A percentile compares a stretch with the other conserved stretches of the same genome.
These are phyloP conservation scores for Malus hybrid DNA, from an alignment of 331 rosid genomes.

Conservation along the genomic window DNA sequence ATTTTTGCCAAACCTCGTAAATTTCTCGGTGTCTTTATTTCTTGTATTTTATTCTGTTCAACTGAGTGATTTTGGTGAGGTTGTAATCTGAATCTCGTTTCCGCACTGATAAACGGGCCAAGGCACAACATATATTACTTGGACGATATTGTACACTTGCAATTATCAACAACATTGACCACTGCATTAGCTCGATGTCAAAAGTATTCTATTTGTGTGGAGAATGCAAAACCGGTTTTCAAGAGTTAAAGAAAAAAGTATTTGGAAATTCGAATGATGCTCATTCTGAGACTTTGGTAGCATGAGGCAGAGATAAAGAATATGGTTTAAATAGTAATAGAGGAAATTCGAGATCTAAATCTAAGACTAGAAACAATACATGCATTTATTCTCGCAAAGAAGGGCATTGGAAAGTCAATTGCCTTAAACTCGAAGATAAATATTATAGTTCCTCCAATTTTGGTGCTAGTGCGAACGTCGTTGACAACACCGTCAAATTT, in stretches of 20 bases:
- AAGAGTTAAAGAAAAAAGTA: not conserved
- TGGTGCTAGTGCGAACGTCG: too few species aligned
- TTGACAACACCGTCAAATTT: too few species aligned
- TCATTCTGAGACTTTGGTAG: not conserved
- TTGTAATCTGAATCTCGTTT: too few species aligned
- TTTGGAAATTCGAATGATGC: not conserved
- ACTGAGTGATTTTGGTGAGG: too few species aligned
- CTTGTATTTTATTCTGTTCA: too few species aligned
- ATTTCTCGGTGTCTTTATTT: too few species aligned
- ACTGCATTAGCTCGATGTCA: too few species aligned
- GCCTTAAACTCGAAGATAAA: not conserved
- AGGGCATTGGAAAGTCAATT: not conserved
- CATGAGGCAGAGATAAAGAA: not conserved
- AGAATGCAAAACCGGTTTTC: not conserved
- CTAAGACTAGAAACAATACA: not conserved
- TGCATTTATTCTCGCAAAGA: not conserved
- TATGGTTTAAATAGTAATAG: not conserved
- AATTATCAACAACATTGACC: not conserved
- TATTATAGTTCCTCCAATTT: too few species aligned
- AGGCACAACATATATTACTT: too few species aligned
- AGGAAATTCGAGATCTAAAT: not conserved
- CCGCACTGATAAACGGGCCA: too few species aligned
- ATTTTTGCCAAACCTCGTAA: too few species aligned
- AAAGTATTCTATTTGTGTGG: not conserved
- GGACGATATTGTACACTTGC: not conserved